Percentiles rank a stretch among this genome's conserved stretches.
phyloP scores from a whole-genome alignment of 2,329 filamentous ascomycete genomes.

The Fusarium humuli region DNA sequence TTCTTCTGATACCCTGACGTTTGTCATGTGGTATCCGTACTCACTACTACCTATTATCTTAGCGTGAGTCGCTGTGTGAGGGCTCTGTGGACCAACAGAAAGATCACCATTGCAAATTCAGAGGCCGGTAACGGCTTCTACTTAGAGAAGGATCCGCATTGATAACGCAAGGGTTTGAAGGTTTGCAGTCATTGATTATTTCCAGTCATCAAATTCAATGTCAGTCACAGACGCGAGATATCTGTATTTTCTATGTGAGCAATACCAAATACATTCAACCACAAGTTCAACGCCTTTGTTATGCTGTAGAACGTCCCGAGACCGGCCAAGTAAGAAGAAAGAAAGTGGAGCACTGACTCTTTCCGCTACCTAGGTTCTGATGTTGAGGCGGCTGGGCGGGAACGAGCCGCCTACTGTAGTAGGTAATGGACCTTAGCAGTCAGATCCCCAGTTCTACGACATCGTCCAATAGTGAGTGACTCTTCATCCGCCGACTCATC shows the following conservation, averaged over 20 bases:
- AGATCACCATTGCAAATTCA: slow-evolving; percentile 40
- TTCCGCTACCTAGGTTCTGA: not conserved
- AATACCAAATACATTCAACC: not conserved
- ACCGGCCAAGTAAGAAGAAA: slow-evolving; percentile 12
- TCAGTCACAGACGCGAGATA: not conserved
- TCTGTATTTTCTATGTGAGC: not conserved
- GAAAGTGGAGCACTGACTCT: slow-evolving; percentile 16
- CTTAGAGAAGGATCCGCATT: not conserved
- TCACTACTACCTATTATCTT: not conserved
- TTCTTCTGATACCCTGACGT: not conserved
- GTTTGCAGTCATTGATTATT: not conserved
- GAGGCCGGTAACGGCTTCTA: slow-evolving; percentile 13
- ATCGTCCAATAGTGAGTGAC: slow-evolving; percentile 36
- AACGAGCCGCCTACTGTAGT: not conserved
- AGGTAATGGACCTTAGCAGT: not conserved
- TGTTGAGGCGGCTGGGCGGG: slow-evolving; percentile 9
- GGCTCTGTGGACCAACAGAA: slow-evolving; percentile 31
- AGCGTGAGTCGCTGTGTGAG: not conserved
- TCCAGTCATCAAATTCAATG: not conserved
- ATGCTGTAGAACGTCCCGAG: slow-evolving; percentile 7
- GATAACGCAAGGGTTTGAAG: not conserved
- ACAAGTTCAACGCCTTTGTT: not conserved
- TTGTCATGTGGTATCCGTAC: not conserved
- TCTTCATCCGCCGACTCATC: slow-evolving; percentile 30
- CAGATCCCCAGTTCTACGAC: slow-evolving; percentile 3